phyloP scores from a whole-genome alignment of 2,329 filamentous ascomycete genomes.

The Fusarium buxicola region DNA sequence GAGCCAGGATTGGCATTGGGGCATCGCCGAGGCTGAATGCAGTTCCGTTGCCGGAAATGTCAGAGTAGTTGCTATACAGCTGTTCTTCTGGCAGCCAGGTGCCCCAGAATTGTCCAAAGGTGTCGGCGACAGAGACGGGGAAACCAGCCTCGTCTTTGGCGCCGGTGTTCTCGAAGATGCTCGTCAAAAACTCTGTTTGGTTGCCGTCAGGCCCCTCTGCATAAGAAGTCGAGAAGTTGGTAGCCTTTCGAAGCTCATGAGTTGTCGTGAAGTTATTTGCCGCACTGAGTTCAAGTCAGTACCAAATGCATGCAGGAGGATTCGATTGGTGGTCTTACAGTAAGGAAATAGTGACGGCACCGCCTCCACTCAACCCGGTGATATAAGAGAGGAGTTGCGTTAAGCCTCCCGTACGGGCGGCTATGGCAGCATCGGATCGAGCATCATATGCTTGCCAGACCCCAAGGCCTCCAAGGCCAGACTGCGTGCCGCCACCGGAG shows the following conservation, averaged over 20 bases:
- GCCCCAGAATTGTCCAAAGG: slow-evolving; percentile 47
- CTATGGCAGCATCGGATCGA: slow-evolving; percentile 30
- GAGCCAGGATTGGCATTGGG: slow-evolving; percentile 46
- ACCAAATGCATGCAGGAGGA: accelerated
- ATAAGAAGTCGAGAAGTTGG: slow-evolving; percentile 43
- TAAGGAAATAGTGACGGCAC: slow-evolving; percentile 41
- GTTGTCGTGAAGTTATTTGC: slow-evolving; percentile 45
- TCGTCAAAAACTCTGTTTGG: slow-evolving; percentile 19
- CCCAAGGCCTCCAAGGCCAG: slow-evolving; percentile 45
- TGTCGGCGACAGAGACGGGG: slow-evolving; percentile 43
- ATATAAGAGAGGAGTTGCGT: slow-evolving; percentile 44
- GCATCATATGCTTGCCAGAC: slow-evolving; percentile 47
- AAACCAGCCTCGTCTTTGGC: slow-evolving; percentile 42
- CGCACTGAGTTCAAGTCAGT: slow-evolving; percentile 22
- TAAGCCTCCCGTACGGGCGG: slow-evolving; percentile 42
- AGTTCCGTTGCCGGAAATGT: slow-evolving; percentile 23
- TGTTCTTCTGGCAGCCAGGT: slow-evolving; percentile 35
- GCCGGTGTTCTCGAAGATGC: slow-evolving; percentile 38
- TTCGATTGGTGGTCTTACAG: slow-evolving; percentile 21
- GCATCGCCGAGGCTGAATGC: slow-evolving; percentile 38
- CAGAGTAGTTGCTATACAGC: slow-evolving; percentile 41
- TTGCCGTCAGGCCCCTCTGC: slow-evolving; percentile 27
- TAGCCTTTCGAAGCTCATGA: slow-evolving; percentile 23
- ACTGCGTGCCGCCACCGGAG: slow-evolving; percentile 46
- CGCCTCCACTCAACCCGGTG: slow-evolving; percentile 45